Base-by-base conservation (phyloP, 768 basidiomycete species). In the Sutorius australiensis region DNA sequence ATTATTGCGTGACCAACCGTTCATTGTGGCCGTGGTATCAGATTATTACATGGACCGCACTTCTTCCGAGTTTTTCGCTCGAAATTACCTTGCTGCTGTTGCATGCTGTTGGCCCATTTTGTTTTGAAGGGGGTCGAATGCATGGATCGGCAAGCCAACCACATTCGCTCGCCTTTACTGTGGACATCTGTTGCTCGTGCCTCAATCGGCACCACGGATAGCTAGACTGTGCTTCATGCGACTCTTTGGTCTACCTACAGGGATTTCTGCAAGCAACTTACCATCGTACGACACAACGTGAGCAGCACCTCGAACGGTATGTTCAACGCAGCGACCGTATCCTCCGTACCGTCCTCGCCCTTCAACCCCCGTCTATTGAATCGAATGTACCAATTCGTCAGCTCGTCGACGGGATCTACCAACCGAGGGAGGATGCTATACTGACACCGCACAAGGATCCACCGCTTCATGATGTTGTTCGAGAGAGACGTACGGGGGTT, bases 311-410 rank as follows among this genome's bases (percentile, higher is more conserved):
- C 97, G 68, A 98, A 98, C 38, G 98, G 76, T 21, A 95, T 98
- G 68, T 98, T 98, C 65, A 98, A 76, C 16, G 95, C 97, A n/a
- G 85, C 73, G 14, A 83, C 67, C 8, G 94, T 94, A 62, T 98
- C 95, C 57, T 92, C 89, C 51, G 79, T 77, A 3, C 95, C 90
- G 62, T 92, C 88, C 69, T 95, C 91, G 41, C 97, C 97, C 78
- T 99, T 99, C 55, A 99, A 75, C 14, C 97, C 82, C 60, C 87
- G 87, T 40, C 97, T 86, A 73, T 99, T 99, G 77, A 98, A 98
- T 44, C 97, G 92, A 67, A 99, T 98, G 73, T 99, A 99, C 94
- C 95, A 98, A 68, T 99, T 99, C 19, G 97, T 99, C 54, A 98
- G 78, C 70, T 98, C 97, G 60, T 95, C 92, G 30, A 99, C 81